phyloP scores from a whole-genome alignment of 2,329 filamentous ascomycete species.

The Ceratocystis smalleyi region DNA sequence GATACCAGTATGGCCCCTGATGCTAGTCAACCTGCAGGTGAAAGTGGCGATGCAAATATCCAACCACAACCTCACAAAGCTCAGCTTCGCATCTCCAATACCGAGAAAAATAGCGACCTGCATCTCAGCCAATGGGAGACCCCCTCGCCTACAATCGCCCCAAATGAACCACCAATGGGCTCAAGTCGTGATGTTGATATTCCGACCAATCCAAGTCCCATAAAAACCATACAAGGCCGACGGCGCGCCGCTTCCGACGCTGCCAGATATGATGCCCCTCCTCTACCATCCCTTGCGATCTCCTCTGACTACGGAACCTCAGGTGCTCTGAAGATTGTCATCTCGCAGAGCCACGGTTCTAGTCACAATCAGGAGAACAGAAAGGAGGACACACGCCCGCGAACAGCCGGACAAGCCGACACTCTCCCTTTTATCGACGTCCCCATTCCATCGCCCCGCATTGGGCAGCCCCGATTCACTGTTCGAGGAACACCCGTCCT shows the following conservation, averaged over 20 bases:
- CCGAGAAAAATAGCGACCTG: constrained; percentile 19
- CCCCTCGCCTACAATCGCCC: neutral
- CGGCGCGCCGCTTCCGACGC: constrained; percentile 62
- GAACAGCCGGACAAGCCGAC: constrained; percentile 39
- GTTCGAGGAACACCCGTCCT: constrained; percentile 59
- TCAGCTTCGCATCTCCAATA: constrained; percentile 8
- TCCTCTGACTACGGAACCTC: constrained; percentile 33
- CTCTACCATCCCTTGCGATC: constrained; percentile 28
- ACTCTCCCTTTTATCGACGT: constrained; percentile 44
- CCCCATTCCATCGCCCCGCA: constrained; percentile 66
- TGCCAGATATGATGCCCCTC: constrained; percentile 46
- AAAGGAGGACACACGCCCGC: neutral
- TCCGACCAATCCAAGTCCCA: neutral
- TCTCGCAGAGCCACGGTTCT: constrained; percentile 40
- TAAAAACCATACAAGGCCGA: constrained; percentile 23
- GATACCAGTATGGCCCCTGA: constrained; percentile 29
- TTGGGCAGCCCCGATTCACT: constrained; percentile 72
- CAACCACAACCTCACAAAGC: neutral
- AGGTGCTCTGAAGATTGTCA: constrained; percentile 64
- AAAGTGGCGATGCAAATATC: neutral
- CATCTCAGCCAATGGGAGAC: constrained; percentile 21
- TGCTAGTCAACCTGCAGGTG: neutral
- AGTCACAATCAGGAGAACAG: neutral
- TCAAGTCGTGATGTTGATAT: neutral
- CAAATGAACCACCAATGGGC: neutral